These are phyloP conservation scores for Pseudozyma pruni DNA, from an alignment of 1,284 basidiomycete species.

Conservation along the genomic window DNA sequence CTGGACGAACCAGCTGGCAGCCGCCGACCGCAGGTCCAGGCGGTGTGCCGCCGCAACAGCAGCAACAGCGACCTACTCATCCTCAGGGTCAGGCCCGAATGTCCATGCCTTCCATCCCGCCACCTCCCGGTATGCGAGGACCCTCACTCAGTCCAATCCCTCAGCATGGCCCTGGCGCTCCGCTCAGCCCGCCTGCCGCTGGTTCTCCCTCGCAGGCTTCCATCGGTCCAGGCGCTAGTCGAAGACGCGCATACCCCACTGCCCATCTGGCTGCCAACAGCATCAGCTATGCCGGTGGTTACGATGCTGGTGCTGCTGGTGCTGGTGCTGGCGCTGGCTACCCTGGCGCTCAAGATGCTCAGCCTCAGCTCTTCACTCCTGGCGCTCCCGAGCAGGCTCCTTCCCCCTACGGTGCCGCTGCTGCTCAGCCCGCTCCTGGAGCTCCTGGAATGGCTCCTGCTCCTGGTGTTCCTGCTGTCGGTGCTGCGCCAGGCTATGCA, in stretches of 20 bases:
- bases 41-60: conserved; percentile 28
- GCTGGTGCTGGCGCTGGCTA: conserved; percentile 64
- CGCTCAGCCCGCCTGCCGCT: conserved; percentile 46
- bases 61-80: conserved; percentile 61
- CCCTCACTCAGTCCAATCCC: conserved; percentile 44
- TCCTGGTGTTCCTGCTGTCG: conserved; percentile 17
- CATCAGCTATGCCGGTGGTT: conserved; percentile 68
- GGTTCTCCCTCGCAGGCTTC: conserved; percentile 66
- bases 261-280: conserved; percentile 67
- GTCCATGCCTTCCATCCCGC: conserved; percentile 65
- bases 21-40: conserved; percentile 52
- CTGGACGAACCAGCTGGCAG: conserved; percentile 68
- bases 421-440: conserved; percentile 33
- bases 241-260: conserved; percentile 69
- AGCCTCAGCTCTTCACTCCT: conserved; percentile 51
- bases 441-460: conserved; percentile 35
- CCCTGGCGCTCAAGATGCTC: conserved; percentile 33
- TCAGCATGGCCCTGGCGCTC: conserved; percentile 41
- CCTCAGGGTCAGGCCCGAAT: conserved; percentile 62
- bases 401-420: conserved; percentile 27
- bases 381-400: conserved; percentile 46
- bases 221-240: conserved; percentile 68
- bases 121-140: conserved; percentile 52
- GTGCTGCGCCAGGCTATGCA: conserved; percentile 31
- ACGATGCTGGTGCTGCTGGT: conserved; percentile 68